A percentile compares a stretch with the other conserved stretches of the same genome.
Evolutionary conservation across 768 basidiomycete genomes (phyloP).

Genomic region (Leucocoprinus leucothites): DNA sequence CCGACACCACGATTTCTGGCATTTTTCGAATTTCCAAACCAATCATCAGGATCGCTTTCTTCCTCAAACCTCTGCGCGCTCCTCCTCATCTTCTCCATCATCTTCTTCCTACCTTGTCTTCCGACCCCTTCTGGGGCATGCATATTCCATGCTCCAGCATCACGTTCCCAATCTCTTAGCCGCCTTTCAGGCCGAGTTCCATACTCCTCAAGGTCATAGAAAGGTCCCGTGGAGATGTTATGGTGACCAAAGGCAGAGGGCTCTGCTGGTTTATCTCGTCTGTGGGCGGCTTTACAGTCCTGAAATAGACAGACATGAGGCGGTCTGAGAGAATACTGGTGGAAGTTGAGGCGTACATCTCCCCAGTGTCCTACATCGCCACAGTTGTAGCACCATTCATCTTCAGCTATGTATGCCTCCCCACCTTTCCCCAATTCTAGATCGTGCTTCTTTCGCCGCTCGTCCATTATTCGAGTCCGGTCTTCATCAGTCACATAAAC

Average conservation of each 20-base stretch:
- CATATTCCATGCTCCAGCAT: constrained; percentile 41
- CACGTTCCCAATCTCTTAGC: constrained; percentile 42
- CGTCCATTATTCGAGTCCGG: constrained; percentile 37
- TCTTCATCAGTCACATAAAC: constrained; percentile 62
- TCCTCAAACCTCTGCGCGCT: constrained; percentile 38
- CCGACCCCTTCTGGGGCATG: constrained; percentile 60
- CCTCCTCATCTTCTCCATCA: constrained; percentile 51
- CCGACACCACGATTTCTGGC: constrained; percentile 16
- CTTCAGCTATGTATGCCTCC: constrained; percentile 71
- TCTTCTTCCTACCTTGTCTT: constrained; percentile 58
- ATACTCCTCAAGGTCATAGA: constrained; percentile 43
- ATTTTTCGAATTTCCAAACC: constrained; percentile 51
- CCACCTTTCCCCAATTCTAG: constrained; percentile 64
- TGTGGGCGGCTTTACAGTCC: constrained; percentile 56
- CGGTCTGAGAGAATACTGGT: too few relatives aligned
- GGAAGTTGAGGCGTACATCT: constrained; percentile 52
- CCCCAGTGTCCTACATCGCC: constrained; percentile 72
- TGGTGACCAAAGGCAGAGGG: constrained; percentile 66
- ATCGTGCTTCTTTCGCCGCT: constrained; percentile 47
- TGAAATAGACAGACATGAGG: constrained; percentile 21
- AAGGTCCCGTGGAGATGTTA: constrained; percentile 65
- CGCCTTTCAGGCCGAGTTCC: constrained; percentile 18
- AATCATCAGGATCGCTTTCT: constrained; percentile 60
- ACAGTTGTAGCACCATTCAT: constrained; percentile 84
- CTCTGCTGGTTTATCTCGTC: constrained; percentile 42